Evolutionary conservation across 2,329 filamentous ascomycete species (phyloP).

Genomic region (Hypoxylon sp.): DNA sequence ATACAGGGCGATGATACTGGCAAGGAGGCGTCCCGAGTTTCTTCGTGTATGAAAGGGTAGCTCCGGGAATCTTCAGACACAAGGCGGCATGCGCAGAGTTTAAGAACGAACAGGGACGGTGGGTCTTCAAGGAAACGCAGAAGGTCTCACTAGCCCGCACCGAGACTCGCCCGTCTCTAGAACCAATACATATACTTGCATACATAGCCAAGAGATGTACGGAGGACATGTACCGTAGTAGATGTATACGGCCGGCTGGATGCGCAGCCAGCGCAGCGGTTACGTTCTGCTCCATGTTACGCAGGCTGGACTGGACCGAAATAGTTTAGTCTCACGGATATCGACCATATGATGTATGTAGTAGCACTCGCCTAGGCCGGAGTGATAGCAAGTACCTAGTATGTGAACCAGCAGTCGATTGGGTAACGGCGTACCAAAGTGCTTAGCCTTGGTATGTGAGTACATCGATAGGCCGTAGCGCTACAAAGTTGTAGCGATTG

Average conservation of each 20-base stretch:
- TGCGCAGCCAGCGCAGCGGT: slow-evolving; percentile 41
- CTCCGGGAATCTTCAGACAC: slow-evolving; percentile 52
- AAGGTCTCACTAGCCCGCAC: slow-evolving; percentile 50
- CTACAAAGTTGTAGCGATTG: slow-evolving; percentile 40
- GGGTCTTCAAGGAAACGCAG: slow-evolving; percentile 51
- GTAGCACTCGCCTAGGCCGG: slow-evolving; percentile 22
- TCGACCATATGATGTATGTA: too few relatives aligned
- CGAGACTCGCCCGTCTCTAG: slow-evolving; percentile 51
- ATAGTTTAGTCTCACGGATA: slow-evolving; percentile 37
- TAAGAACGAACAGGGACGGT: slow-evolving; percentile 57
- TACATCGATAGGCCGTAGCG: slow-evolving; percentile 44
- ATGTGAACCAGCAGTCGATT: slow-evolving; percentile 44
- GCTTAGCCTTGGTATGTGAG: slow-evolving; percentile 33
- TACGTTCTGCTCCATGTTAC: slow-evolving; percentile 49
- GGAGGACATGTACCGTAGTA: slow-evolving; percentile 12
- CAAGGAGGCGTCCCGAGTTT: slow-evolving; percentile 53
- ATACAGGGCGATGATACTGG: slow-evolving; percentile 53
- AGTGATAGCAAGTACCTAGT: slow-evolving; percentile 41
- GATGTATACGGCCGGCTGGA: slow-evolving; percentile 25
- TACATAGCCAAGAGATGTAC: slow-evolving; percentile 47
- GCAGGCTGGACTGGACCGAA: slow-evolving; percentile 45
- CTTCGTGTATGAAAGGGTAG: slow-evolving; percentile 53
- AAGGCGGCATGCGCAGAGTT: slow-evolving; percentile 56
- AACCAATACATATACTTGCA: slow-evolving; percentile 47
- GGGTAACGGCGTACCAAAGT: slow-evolving; percentile 38